Conservation (phyloP, 1,139 yeast species). For the Kodamaea derodonti region DNA sequence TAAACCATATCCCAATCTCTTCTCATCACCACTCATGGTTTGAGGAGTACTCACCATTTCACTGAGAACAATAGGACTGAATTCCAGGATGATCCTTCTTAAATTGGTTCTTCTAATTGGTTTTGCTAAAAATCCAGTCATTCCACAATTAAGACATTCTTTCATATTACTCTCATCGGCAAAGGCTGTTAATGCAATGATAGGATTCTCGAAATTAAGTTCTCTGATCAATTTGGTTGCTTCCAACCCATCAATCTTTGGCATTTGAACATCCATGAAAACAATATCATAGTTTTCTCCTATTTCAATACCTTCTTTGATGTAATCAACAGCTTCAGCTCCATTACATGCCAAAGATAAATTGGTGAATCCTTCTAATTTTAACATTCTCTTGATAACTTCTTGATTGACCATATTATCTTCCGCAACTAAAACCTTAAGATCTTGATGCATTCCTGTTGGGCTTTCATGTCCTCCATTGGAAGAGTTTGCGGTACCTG, state of each 20-base stretch:
- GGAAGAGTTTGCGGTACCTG: conserved; percentile 53
- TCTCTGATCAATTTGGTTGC: conserved; percentile 75
- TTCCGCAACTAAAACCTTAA: conserved; percentile 82
- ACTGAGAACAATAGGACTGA: conserved; percentile 30
- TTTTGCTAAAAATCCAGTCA: conserved; percentile 84
- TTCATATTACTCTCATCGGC: conserved; percentile 83
- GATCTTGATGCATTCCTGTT: conserved; percentile 30
- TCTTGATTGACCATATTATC: conserved; percentile 91
- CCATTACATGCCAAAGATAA: conserved; percentile 85
- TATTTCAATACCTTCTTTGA: conserved; percentile 45
- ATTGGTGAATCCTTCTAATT: conserved; percentile 68
- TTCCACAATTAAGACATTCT: conserved; percentile 76
- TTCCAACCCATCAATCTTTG: conserved; percentile 78
- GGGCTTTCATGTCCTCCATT: conserved; percentile 15
- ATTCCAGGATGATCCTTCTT: conserved; percentile 46
- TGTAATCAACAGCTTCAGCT: conserved; percentile 72
- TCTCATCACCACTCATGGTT: conserved; percentile 14
- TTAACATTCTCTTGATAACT: conserved; percentile 80
- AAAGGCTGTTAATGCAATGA: conserved; percentile 91
- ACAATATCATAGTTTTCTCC: conserved; percentile 60
- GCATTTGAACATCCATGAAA: conserved; percentile 98
- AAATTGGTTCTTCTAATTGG: conserved; percentile 76
- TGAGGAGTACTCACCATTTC: conserved; percentile 30
- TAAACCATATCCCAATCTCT: conserved; percentile 11
- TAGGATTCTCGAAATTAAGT: conserved; percentile 64